phyloP scores from a whole-genome alignment of 2,329 filamentous ascomycete genomes.

The Ophiostoma perfectum region DNA sequence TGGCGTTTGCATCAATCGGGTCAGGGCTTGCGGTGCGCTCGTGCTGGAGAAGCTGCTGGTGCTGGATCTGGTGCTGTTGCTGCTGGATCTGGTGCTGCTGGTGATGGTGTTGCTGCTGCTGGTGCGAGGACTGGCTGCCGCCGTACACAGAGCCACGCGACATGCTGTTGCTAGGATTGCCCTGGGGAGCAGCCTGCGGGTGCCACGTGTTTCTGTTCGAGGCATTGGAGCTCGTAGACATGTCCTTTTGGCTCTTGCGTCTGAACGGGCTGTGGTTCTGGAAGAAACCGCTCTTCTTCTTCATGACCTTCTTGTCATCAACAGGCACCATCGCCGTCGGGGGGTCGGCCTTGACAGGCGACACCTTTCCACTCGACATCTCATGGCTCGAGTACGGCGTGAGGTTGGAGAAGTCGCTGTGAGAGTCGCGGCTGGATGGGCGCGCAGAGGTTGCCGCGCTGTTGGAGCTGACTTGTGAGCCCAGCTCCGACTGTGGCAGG shows the following conservation, averaged over 20 bases:
- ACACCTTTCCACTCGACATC: conserved; percentile 62
- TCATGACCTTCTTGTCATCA: conserved; percentile 61
- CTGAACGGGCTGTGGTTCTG: conserved; percentile 89
- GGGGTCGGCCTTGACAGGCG: conserved; percentile 58
- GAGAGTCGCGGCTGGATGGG: conserved; percentile 78
- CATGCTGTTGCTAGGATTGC: conserved; percentile 23
- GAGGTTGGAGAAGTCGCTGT: conserved; percentile 84
- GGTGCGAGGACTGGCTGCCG: conserved; percentile 7
- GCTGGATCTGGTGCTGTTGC: conserved; percentile 27
- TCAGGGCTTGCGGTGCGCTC: conserved; percentile 63
- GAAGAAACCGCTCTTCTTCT: conserved; percentile 81
- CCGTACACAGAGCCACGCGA: conserved; percentile 19
- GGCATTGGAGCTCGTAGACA: conserved; percentile 35
- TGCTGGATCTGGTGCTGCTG: conserved; percentile 12
- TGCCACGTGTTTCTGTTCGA: conserved; percentile 58
- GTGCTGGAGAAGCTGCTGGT: conserved; percentile 36
- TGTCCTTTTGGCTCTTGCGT: conserved; percentile 80
- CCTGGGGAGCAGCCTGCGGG: conserved; percentile 29
- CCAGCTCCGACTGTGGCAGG: conserved; percentile 36
- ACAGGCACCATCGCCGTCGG: conserved; percentile 38
- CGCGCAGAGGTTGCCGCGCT: conserved; percentile 55
- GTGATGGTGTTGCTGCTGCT: conserved; percentile 18
- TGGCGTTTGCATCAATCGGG: conserved; percentile 84
- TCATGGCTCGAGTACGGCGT: conserved; percentile 87
- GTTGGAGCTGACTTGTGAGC: conserved; percentile 33